Evolutionary conservation across 2,329 filamentous ascomycete genomes (phyloP).

Genomic region (Apiospora koreana): DNA sequence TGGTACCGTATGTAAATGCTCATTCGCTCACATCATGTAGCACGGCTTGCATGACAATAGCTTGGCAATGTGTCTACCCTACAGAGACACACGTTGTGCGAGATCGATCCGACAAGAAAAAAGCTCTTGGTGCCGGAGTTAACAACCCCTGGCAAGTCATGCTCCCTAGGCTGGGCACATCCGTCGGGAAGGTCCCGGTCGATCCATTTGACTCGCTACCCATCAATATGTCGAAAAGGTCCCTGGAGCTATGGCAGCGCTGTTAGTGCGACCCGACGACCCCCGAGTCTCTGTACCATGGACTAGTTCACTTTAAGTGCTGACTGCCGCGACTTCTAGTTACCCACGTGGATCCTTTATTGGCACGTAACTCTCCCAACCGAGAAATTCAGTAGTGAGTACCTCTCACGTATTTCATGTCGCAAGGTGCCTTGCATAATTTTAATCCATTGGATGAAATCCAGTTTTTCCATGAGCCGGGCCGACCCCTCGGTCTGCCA

Average conservation of each 20-base stretch:
- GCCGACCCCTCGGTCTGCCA: neutral
- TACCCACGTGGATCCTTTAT: neutral
- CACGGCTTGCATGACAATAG: neutral
- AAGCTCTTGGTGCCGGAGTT: neutral
- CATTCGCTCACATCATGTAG: neutral
- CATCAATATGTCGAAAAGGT: neutral
- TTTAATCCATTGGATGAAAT: neutral
- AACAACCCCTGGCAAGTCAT: neutral
- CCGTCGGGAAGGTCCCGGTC: neutral
- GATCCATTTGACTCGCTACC: neutral
- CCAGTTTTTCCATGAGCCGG: neutral
- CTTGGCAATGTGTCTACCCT: neutral
- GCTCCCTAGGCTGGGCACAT: neutral
- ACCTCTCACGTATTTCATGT: neutral
- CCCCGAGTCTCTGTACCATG: neutral
- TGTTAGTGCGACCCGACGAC: neutral
- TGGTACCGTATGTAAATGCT: neutral
- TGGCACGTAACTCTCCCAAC: neutral
- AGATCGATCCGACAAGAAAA: neutral
- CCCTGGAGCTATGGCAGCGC: neutral
- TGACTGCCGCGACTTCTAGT: neutral
- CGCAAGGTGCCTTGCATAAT: neutral
- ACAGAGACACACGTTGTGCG: neutral
- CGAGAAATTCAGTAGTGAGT: neutral
- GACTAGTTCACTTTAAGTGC: neutral